A percentile compares a stretch with the other conserved stretches of the same genome.
Evolutionary conservation across 768 basidiomycete genomes (phyloP).

Genomic region (Russula vinacea): DNA sequence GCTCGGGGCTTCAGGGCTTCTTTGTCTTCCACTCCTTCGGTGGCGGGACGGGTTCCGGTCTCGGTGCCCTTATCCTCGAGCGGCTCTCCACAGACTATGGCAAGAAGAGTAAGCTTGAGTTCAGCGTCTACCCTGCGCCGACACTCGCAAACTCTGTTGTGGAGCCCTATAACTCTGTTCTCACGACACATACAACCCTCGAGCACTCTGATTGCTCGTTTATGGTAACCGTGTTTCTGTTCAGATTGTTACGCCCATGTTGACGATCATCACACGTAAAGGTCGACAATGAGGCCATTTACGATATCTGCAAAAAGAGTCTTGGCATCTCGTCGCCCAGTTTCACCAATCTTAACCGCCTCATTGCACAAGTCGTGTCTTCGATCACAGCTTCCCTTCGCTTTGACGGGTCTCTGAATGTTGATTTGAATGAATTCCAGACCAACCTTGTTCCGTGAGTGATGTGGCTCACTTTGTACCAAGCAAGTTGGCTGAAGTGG

Average conservation of each 20-base stretch:
- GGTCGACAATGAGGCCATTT: conserved; percentile 65
- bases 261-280: conserved; percentile 12
- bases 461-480: conserved; percentile 21
- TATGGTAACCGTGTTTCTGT: conserved; percentile 58
- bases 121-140: conserved; percentile 95
- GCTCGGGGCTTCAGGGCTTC: conserved; percentile 97
- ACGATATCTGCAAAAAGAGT: conserved; percentile 61
- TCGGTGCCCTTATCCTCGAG: conserved; percentile 96
- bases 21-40: conserved; percentile 99
- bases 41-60: conserved; percentile 98
- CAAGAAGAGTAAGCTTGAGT: conserved; percentile 99
- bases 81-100: conserved; percentile 97
- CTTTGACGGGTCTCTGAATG: conserved; percentile 65
- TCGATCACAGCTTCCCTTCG: conserved; percentile 49
- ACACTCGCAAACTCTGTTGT: conserved; percentile 94
- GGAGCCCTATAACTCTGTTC: conserved; percentile 97
- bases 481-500: not conserved
- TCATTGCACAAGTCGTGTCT: conserved; percentile 63
- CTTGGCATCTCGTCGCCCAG: conserved; percentile 54
- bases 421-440: conserved; percentile 70
- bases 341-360: conserved; percentile 63
- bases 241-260: not conserved
- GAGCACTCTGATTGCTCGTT: conserved; percentile 99
- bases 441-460: conserved; percentile 60
- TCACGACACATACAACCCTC: conserved; percentile 98